These are phyloP conservation scores for Paramecium sonneborni DNA, from an alignment of 73 alveolate genomes.

Conservation along the genomic window DNA sequence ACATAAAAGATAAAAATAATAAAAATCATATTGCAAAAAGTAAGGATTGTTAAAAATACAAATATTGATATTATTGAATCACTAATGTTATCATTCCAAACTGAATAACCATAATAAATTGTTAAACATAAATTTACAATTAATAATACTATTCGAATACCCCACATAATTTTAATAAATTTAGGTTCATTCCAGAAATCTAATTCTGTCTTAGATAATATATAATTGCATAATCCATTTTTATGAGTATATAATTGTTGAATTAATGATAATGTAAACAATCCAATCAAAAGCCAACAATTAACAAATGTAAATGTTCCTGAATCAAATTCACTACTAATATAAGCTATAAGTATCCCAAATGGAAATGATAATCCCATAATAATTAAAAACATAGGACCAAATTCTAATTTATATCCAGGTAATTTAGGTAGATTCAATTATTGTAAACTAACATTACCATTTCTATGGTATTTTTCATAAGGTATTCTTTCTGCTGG, in stretches of 20 bases:
- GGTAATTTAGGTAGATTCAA: slow-evolving; percentile 3
- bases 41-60: background rate
- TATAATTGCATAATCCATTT: slow-evolving; percentile 10
- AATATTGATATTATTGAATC: slow-evolving; percentile 23
- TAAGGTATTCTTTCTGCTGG: background rate
- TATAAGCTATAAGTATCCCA: slow-evolving; percentile 1
- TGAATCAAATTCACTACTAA: background rate
- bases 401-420: background rate
- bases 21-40: background rate
- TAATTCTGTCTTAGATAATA: background rate
- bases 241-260: background rate
- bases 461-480: slow-evolving; percentile 47
- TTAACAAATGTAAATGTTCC: slow-evolving; percentile 36
- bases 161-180: slow-evolving; percentile 31
- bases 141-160: slow-evolving; percentile 2
- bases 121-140: background rate
- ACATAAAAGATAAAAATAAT: background rate
- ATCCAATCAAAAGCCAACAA: background rate
- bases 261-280: background rate
- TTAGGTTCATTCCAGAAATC: slow-evolving; percentile 32
- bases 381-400: background rate
- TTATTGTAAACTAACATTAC: slow-evolving; percentile 5
- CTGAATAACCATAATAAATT: slow-evolving; percentile 7
- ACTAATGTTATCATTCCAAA: background rate
- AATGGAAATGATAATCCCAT: slow-evolving; percentile 2